Evolutionary conservation across 2,329 filamentous ascomycete species (phyloP), one percentile per base, ranked within the genome.

Genomic region (Aureobasidium zeae): DNA sequence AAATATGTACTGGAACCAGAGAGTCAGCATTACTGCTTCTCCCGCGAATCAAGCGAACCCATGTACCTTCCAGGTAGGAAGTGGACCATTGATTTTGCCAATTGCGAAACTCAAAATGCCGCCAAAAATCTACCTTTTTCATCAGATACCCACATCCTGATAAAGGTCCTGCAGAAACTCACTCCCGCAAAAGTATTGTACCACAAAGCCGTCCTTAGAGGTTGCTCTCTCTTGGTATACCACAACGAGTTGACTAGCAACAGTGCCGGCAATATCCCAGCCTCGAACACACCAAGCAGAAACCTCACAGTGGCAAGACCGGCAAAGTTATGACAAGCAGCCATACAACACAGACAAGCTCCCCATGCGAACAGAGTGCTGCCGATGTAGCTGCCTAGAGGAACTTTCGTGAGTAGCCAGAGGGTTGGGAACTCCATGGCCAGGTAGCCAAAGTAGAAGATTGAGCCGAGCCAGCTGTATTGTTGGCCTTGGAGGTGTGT

Each of bases 391-490:
- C 70, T 71, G 2, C 61, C 68, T 28, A 67, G 65, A 0, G 68
- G 68, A 1, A 70, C 53, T 28, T 65, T 60, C 46, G 71, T 68
- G 41, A 71, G 53, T 2, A 66, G 53, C 26, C 65, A 62, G 10
- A 66, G 66, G 0, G 62, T 60, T 1, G 68, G 68, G 38, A 60
- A 68, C 50, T 72, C 68, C 1, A 64, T 65, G 17, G 62, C 53
- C 2, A 71, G 59, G 48, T 71, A 70, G 11, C 68, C 68, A 49
- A 72, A 69, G 51, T 71, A 72, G 51, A 71, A 72, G 6, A 71
- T 70, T 2, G 61, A 65, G 6, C 62, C 62, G 8, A 72, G 60
- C 72, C 72, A 75, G 10, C 66, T 67, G 51, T 73, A 76, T 42
- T 75, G 62, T 46, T 72, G 63, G 9, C 67, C 67, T 6, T 61